phyloP scores from a whole-genome alignment of 306 rosid genomes.

The Inga laurina region DNA sequence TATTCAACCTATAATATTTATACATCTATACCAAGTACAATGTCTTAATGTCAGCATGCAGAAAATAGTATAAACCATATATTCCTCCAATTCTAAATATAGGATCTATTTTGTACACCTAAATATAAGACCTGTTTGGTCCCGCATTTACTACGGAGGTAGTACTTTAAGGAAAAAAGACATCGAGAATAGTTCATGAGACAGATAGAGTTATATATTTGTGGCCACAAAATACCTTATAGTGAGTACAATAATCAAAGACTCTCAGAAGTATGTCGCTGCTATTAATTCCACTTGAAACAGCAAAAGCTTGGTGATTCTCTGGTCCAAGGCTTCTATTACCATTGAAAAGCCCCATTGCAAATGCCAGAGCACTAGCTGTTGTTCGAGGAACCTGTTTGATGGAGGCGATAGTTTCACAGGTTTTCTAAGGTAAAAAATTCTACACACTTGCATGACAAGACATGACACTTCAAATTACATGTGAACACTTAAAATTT shows the following conservation, averaged over 20 bases:
- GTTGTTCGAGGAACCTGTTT: conserved; percentile 87
- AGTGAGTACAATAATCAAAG: conserved; percentile 70
- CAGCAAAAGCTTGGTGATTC: conserved; percentile 75
- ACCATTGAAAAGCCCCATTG: conserved; percentile 80
- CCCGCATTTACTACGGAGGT: no score
- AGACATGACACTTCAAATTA: not conserved
- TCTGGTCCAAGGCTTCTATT: conserved; percentile 84
- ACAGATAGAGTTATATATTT: not conserved
- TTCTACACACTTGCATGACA: not conserved
- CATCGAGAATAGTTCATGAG: not conserved
- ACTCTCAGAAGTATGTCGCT: conserved; percentile 77
- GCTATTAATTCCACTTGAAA: conserved; percentile 82
- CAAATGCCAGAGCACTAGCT: conserved; percentile 97
- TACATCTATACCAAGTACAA: not conserved
- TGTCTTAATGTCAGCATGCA: not conserved
- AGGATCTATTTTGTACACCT: no score
- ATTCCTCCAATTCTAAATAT: no score
- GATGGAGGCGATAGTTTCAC: conserved; percentile 13
- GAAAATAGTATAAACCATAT: not conserved
- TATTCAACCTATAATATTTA: conserved; percentile 3
- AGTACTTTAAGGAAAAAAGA: not conserved
- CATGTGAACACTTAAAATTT: not conserved
- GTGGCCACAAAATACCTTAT: conserved; percentile 58
- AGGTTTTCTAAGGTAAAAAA: conserved; percentile 11
- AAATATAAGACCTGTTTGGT: no score